These are phyloP conservation scores for Auricularia sp. DNA, from an alignment of 768 basidiomycete species.

Conservation along the genomic window DNA sequence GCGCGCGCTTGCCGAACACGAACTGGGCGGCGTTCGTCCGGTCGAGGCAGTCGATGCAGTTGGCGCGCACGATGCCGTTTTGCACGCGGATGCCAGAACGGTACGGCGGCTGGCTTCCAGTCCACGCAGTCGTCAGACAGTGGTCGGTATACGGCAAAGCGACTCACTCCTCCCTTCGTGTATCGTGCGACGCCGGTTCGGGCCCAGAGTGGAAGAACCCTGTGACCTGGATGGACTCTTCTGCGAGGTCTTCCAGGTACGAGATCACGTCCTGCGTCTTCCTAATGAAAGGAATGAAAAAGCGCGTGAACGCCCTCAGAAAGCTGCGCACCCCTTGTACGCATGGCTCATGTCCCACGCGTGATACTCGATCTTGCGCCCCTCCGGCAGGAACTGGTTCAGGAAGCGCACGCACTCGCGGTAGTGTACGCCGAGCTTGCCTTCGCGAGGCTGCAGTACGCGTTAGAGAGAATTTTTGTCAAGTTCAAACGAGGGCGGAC, in stretches of 20 bases:
- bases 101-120: constrained; percentile 28
- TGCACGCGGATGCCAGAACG: constrained; percentile 69
- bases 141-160: not conserved
- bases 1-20: constrained; percentile 87
- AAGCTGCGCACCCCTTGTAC: constrained; percentile 68
- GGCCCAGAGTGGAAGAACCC: constrained; percentile 93
- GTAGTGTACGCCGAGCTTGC: constrained; percentile 83
- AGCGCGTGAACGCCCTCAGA: constrained; percentile 6
- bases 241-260: constrained; percentile 87
- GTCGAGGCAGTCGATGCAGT: constrained; percentile 96
- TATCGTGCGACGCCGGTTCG: constrained; percentile 66
- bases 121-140: not conserved
- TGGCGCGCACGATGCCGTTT: constrained; percentile 85
- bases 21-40: constrained; percentile 96
- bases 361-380: constrained; percentile 80
- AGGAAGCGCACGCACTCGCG: constrained; percentile 85
- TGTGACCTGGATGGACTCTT: constrained; percentile 84
- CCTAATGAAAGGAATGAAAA: constrained; percentile 28
- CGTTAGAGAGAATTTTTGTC: constrained; percentile 6
- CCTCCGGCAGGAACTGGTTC: constrained; percentile 86
- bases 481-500: not conserved
- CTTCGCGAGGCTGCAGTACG: constrained; percentile 60
- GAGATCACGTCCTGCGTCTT: constrained; percentile 94
- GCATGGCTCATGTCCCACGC: constrained; percentile 96
- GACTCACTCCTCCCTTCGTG: constrained; percentile 14